Evolutionary conservation across 2,329 filamentous ascomycete genomes (phyloP).

Genomic region (Berkeleyomyces rouxiae): DNA sequence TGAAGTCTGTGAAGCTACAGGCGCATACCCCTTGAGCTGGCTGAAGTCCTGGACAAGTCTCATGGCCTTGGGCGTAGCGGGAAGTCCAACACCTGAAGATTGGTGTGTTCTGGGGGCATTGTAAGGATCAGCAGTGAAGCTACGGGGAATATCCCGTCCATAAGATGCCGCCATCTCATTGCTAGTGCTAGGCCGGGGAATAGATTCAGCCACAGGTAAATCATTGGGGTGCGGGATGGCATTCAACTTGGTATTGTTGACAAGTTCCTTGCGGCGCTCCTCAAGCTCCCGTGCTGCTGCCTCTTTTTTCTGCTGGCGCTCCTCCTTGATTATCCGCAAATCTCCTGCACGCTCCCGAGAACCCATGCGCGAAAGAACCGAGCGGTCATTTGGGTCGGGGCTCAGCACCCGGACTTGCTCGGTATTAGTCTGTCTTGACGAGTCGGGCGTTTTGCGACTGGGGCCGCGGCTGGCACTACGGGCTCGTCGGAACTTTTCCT

Average conservation of each 20-base stretch:
- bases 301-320: slow-evolving; percentile 52
- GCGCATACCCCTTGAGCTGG: slow-evolving; percentile 18
- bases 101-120: slow-evolving; percentile 31
- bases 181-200: slow-evolving; percentile 18
- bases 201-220: slow-evolving; percentile 23
- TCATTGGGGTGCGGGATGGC: slow-evolving; percentile 64
- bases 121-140: slow-evolving; percentile 48
- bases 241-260: slow-evolving; percentile 54
- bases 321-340: slow-evolving; percentile 38
- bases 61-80: slow-evolving; percentile 85
- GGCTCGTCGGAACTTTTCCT: slow-evolving; percentile 39
- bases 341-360: slow-evolving; percentile 32
- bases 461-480: slow-evolving; percentile 31
- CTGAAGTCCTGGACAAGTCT: slow-evolving; percentile 50
- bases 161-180: slow-evolving; percentile 18
- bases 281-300: slow-evolving; percentile 72
- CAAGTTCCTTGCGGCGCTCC: slow-evolving; percentile 69
- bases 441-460: slow-evolving; percentile 17
- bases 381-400: background rate
- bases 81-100: slow-evolving; percentile 52
- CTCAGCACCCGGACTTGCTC: background rate
- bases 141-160: slow-evolving; percentile 36
- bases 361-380: slow-evolving; percentile 12
- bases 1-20: background rate
- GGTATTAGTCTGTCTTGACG: slow-evolving; percentile 15